Conservation (phyloP, 768 basidiomycete species). For the Trametes cinnabarina region DNA sequence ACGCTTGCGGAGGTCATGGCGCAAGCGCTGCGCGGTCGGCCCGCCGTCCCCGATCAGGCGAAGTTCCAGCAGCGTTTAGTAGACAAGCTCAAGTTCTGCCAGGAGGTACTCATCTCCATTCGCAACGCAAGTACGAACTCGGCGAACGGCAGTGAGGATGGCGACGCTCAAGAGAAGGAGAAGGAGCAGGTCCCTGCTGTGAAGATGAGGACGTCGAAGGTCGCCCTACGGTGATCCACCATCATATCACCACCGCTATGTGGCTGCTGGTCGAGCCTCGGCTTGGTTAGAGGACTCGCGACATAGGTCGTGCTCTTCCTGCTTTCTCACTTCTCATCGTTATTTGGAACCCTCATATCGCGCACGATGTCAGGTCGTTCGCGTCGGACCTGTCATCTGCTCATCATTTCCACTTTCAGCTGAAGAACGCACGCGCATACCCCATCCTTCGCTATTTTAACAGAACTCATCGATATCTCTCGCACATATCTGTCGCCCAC, state of each 20-base stretch:
- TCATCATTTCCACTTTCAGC: not conserved
- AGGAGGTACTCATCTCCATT: conserved; percentile 77
- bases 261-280: not conserved
- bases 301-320: not conserved
- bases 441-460: not conserved
- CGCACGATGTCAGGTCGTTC: conserved; percentile 9
- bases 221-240: conserved; percentile 16
- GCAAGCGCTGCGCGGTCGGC: conserved; percentile 40
- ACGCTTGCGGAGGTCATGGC: conserved; percentile 71
- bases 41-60: conserved; percentile 49
- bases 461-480: not conserved
- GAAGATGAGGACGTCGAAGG: conserved; percentile 20
- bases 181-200: conserved; percentile 6
- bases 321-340: not conserved
- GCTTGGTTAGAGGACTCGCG: not conserved
- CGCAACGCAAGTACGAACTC: conserved; percentile 50
- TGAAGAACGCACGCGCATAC: not conserved
- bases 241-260: not conserved
- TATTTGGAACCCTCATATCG: not conserved
- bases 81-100: conserved; percentile 83
- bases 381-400: conserved; percentile 9
- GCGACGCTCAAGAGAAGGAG: not conserved
- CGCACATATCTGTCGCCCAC: not conserved
- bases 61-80: conserved; percentile 65
- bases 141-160: not conserved